Conservation (phyloP, 257 asterid species). For the Jacaranda copaia region DNA sequence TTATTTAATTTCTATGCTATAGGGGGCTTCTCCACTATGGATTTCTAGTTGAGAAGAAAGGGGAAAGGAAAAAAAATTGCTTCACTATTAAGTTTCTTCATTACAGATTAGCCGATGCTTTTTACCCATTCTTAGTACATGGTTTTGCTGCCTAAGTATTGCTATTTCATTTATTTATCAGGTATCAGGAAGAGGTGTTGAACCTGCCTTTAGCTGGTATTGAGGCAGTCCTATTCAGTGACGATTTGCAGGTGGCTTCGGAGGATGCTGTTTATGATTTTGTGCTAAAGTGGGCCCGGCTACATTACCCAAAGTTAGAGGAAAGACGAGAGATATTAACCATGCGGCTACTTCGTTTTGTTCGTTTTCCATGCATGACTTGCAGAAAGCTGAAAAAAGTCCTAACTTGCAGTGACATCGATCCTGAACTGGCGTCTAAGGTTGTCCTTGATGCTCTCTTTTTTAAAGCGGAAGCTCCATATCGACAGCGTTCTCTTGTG, state of each 20-base stretch:
- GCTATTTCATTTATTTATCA: slow-evolving; percentile 33
- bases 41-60: background rate
- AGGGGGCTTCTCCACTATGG: background rate
- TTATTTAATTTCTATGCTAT: background rate
- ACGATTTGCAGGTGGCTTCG: slow-evolving; percentile 78
- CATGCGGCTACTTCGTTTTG: slow-evolving; percentile 61
- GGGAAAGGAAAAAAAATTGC: background rate
- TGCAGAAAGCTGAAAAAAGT: slow-evolving; percentile 82
- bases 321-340: slow-evolving; percentile 68
- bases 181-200: slow-evolving; percentile 77
- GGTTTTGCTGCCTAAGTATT: slow-evolving; percentile 23
- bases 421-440: slow-evolving; percentile 62
- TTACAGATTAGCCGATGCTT: background rate
- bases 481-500: slow-evolving; percentile 64
- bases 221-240: slow-evolving; percentile 77
- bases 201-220: slow-evolving; percentile 79
- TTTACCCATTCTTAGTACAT: background rate
- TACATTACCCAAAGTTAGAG: slow-evolving; percentile 64
- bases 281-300: slow-evolving; percentile 78
- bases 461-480: slow-evolving; percentile 77
- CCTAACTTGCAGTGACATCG: slow-evolving; percentile 68
- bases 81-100: background rate
- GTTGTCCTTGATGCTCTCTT: slow-evolving; percentile 83
- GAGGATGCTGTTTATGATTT: slow-evolving; percentile 88
- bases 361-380: slow-evolving; percentile 90